Evolutionary conservation across 2,329 filamentous ascomycete species (phyloP), one percentile per base, ranked within the genome.

Genomic region (Xylaria sp.): DNA sequence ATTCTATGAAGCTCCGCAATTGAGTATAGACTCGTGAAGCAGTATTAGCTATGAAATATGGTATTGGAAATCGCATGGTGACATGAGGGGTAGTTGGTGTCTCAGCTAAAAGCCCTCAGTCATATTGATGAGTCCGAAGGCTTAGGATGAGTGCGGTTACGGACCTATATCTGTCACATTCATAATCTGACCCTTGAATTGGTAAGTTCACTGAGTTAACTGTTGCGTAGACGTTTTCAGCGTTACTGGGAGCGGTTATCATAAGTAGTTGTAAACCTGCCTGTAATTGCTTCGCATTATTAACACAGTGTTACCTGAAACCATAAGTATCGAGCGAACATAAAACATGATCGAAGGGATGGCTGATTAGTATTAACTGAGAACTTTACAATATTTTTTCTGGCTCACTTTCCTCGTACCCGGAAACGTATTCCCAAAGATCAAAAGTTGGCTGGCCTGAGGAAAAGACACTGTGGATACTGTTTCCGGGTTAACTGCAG

Each of bases 131-230:
- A 55, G 51, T 5, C 18, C 31, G 28, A 28, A 20, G 23, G 6
- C 33, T 54, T n/a, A 20, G 18, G 20, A 2, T 36, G 20, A 36
- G 20, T n/a, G 28, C 25, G 8, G 10, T 56, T n/a, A 13, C 6
- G 3, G 23, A 36, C n/a, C 7, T 56, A 56, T 56, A 39, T 39
- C n/a, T 56, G n/a, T 56, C 31, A 56, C 18, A 36, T 56, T 39
- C n/a, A 39, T 23, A 36, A n/a, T 20, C 28, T 3, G 5, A 55
- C 52, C 3, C 3, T 36, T 55, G 31, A 23, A 4, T n/a, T 18
- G 7, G 13, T 23, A 5, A 18, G 33, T 20, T 36, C 28, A 3
- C 51, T 18, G 15, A 3, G 18, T 8, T 25, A 13, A 43, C 13
- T 43, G 9, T 13, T 43, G 3, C 3, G 18, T 18, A 6, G 41